A percentile compares a stretch with the other conserved stretches of the same genome.
phyloP scores from a whole-genome alignment of 345 rosid genomes.

The Bruguiera gymnorhiza region DNA sequence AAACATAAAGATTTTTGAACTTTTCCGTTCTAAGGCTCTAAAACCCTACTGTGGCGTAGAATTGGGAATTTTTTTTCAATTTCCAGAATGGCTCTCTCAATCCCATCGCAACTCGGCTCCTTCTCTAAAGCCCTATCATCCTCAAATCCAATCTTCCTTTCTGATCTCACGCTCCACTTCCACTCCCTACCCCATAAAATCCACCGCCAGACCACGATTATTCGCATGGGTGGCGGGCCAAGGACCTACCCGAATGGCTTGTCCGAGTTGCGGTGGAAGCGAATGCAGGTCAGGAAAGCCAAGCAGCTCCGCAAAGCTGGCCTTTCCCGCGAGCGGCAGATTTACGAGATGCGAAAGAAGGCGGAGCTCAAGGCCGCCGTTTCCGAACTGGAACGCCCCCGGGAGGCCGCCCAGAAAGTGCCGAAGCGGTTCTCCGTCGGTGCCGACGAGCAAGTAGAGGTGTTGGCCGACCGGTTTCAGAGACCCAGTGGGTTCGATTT shows the following conservation, averaged over 20 bases:
- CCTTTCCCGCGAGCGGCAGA: constrained; percentile 70
- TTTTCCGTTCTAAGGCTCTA: fast-evolving
- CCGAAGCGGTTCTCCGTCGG: constrained; percentile 68
- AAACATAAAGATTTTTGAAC: too few relatives aligned
- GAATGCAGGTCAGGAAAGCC: constrained; percentile 86
- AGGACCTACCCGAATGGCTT: constrained; percentile 84
- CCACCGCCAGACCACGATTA: constrained; percentile 30
- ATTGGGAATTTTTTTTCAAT: background rate
- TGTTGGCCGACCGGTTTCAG: constrained; percentile 87
- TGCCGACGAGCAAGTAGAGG: constrained; percentile 84
- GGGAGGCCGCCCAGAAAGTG: constrained; percentile 70
- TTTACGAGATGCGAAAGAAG: constrained; percentile 88
- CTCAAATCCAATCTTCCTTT: constrained; percentile 37
- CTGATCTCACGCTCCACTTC: constrained; percentile 35
- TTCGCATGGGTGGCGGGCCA: constrained; percentile 92
- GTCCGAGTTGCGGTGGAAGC: constrained; percentile 92
- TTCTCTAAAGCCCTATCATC: constrained; percentile 5
- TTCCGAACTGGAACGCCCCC: constrained; percentile 83
- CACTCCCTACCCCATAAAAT: constrained; percentile 28
- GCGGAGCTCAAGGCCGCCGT: constrained; percentile 87
- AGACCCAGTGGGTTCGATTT: constrained; percentile 82
- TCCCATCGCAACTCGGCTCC: background rate
- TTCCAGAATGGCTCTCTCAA: constrained; percentile 21
- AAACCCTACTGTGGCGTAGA: too few relatives aligned
- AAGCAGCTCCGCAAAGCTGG: constrained; percentile 83